A percentile compares a stretch with the other conserved stretches of the same genome.
Conservation (phyloP, 331 rosid genomes). For the Quercus lobata region DNA sequence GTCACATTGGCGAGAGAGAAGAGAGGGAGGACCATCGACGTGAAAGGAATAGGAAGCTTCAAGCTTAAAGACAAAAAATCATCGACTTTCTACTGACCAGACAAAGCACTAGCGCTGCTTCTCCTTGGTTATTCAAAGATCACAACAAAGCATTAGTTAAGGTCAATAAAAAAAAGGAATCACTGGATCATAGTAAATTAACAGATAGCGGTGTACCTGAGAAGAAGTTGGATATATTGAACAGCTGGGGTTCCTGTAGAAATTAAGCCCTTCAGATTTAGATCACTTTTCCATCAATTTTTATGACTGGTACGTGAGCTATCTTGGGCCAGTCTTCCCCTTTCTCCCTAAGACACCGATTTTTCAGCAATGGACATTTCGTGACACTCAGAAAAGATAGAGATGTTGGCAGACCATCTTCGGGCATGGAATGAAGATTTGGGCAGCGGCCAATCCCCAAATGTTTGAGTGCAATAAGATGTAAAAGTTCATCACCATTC, state of each 20-base stretch:
- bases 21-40: too few relatives aligned
- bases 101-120: too few relatives aligned
- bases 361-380: background rate
- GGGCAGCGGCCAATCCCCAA: background rate
- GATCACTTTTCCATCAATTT: background rate
- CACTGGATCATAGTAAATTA: too few relatives aligned
- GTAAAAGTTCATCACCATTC: background rate
- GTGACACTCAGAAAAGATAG: rapidly evolving
- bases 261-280: rapidly evolving
- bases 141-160: too few relatives aligned
- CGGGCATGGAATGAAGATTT: background rate
- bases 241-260: too few relatives aligned
- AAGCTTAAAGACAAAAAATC: too few relatives aligned
- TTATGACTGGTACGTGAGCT: background rate
- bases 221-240: background rate
- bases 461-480: background rate
- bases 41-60: too few relatives aligned
- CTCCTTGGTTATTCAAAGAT: too few relatives aligned
- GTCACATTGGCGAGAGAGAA: too few relatives aligned
- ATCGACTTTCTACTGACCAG: too few relatives aligned
- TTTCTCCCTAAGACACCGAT: background rate
- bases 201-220: too few relatives aligned
- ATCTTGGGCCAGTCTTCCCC: background rate
- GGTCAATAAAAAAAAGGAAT: too few relatives aligned
- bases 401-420: background rate